Percentiles rank a stretch among this genome's conserved stretches.
Conservation (phyloP, 176 grass and related monocot species). For the Cenchrus americanus region DNA sequence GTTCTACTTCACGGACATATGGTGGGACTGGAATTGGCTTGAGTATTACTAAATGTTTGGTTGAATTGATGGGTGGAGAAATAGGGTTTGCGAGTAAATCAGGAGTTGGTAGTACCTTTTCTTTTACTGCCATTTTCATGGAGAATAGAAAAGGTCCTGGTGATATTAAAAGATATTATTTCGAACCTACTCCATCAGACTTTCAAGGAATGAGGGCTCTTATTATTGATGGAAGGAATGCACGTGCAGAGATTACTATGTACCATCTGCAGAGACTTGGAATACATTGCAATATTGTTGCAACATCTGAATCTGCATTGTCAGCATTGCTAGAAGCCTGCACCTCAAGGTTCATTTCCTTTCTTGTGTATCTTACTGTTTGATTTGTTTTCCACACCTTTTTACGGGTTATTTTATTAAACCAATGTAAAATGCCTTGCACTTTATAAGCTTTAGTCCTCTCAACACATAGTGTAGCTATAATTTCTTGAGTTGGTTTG, state of each 20-base stretch:
- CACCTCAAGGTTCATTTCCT: constrained; percentile 57
- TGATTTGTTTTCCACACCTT: not conserved
- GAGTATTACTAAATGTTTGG: constrained; percentile 82
- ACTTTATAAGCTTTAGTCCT: constrained; percentile 10
- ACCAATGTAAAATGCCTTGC: not conserved
- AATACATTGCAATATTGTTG: constrained; percentile 50
- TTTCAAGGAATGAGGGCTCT: constrained; percentile 80
- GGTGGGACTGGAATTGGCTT: constrained; percentile 82
- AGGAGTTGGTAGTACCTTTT: constrained; percentile 73
- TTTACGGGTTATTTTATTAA: not conserved
- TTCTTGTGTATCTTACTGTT: not conserved
- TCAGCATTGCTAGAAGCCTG: constrained; percentile 57
- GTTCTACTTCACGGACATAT: constrained; percentile 80
- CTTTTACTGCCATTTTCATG: constrained; percentile 70
- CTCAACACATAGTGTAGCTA: not conserved
- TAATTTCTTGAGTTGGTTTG: not conserved
- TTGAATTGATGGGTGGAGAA: constrained; percentile 69
- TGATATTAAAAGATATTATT: constrained; percentile 62
- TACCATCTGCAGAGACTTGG: constrained; percentile 76
- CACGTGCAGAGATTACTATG: constrained; percentile 58
- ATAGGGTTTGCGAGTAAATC: constrained; percentile 57
- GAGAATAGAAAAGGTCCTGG: constrained; percentile 43
- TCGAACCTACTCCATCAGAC: constrained; percentile 51
- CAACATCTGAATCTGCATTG: constrained; percentile 56
- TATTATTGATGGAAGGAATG: constrained; percentile 63